Conservation (phyloP, 208 protist genomes). For the Jaenimonas drosophilae region DNA sequence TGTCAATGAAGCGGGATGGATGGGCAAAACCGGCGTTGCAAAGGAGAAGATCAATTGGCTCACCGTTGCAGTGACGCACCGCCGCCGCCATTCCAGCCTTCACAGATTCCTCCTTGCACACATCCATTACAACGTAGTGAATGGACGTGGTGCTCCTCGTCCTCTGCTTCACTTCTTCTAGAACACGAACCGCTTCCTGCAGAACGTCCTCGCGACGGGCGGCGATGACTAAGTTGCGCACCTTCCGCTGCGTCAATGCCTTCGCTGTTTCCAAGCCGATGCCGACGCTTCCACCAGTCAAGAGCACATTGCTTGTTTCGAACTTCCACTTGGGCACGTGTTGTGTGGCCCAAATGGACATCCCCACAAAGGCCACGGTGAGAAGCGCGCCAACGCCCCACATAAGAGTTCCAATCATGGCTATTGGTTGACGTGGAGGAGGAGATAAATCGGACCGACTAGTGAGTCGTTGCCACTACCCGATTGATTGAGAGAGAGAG, state of each 20-base stretch:
- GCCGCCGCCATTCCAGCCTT: conserved; percentile 9
- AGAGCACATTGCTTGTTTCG: conserved; percentile 38
- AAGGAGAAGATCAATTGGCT: conserved; percentile 59
- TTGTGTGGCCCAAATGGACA: conserved; percentile 34
- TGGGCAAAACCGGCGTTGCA: conserved; percentile 77
- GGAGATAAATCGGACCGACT: too few species aligned
- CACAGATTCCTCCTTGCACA: conserved; percentile 54
- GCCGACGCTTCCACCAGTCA: conserved; percentile 79
- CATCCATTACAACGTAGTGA: conserved; percentile 71
- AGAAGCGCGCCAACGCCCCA: conserved; percentile 13
- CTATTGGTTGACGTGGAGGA: too few species aligned
- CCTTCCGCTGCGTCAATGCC: conserved; percentile 28
- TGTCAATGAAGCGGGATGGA: conserved; percentile 74
- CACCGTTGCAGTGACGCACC: conserved; percentile 21
- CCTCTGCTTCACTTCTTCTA: conserved; percentile 15
- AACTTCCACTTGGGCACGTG: conserved; percentile 47
- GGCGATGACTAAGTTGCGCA: conserved; percentile 52
- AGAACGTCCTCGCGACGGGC: conserved; percentile 58
- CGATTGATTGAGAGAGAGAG: too few species aligned
- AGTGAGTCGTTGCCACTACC: too few species aligned
- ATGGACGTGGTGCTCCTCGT: conserved; percentile 29
- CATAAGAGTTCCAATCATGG: conserved; percentile 1
- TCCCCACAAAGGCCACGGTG: conserved; percentile 7
- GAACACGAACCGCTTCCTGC: conserved; percentile 24
- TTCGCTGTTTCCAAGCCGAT: conserved; percentile 76